Evolutionary conservation across 768 basidiomycete genomes (phyloP), one percentile per base, ranked within the genome.

Genomic region (Scleroderma citrinum): DNA sequence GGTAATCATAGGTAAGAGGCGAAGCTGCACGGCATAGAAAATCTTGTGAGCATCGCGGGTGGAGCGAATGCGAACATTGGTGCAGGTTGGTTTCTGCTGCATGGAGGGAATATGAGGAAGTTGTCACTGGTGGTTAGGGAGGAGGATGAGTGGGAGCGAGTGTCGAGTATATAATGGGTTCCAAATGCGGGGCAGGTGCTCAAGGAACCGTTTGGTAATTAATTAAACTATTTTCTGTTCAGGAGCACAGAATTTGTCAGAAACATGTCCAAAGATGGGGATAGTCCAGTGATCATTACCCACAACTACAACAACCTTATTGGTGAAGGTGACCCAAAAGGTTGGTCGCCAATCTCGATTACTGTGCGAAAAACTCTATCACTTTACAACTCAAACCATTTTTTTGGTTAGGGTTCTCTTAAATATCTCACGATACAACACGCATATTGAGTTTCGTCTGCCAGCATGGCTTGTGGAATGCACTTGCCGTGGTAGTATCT

Each of bases 31-130:
- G 21, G 81, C 87, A 56, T 76, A 81, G 67, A 90, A 90, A 59
- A 91, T 83, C 63, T 81, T 85, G 65, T 89, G 88, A 3, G 87
- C 87, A 64, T 90, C 88, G 46, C 76, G 75, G 24, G 80, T 81
- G 32, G 84, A 85, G 55, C 87, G 83, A 57, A 90, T 87, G 60
- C 87, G 85, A 48, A 82, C 69, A 57, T 83, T 80, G 44, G 69
- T 76, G 63, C 82, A 84, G 32, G 87, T 90, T 38, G 87, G 87
- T 41, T 56, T 51, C 51, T 76, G 77, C 60, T 91, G 87, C 76
- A 81, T 83, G 63, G 57, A 53, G 53, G 56, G 52, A 54, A 21
- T 50, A 48, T n/a, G 45, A 57, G 52, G n/a, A 29, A 29, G 26
- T 29, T 4, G 26, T 29, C 26, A 5, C 26, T 8, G 4, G 26